A percentile compares a stretch with the other conserved stretches of the same genome.
Evolutionary conservation across 768 basidiomycete genomes (phyloP).

Genomic region (Amanita thiersii): DNA sequence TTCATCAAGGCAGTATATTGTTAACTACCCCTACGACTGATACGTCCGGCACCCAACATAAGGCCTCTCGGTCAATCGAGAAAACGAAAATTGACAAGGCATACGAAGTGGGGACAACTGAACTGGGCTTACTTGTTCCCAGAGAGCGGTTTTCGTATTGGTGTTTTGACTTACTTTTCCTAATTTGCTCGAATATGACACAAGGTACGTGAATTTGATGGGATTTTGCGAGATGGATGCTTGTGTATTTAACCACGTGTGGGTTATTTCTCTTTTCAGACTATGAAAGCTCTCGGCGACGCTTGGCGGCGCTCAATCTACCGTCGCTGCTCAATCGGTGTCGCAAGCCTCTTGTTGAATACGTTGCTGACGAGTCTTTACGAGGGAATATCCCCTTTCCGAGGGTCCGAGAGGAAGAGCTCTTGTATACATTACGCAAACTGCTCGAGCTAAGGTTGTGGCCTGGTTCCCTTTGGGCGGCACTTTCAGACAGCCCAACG

Average conservation of each 20-base stretch:
- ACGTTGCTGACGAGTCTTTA: conserved; percentile 77
- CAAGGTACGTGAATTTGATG: conserved; percentile 34
- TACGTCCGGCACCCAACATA: not conserved
- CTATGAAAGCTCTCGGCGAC: conserved; percentile 45
- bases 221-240: not conserved
- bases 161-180: conserved; percentile 84
- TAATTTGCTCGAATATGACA: conserved; percentile 63
- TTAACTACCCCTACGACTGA: conserved; percentile 22
- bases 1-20: conserved; percentile 66
- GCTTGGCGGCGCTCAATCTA: conserved; percentile 67
- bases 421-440: conserved; percentile 77
- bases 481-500: conserved; percentile 58
- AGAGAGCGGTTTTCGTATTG: conserved; percentile 88
- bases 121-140: conserved; percentile 44
- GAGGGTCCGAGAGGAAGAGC: conserved; percentile 80
- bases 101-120: conserved; percentile 51
- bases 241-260: not conserved
- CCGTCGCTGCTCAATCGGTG: conserved; percentile 76
- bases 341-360: conserved; percentile 54
- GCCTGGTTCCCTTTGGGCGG: conserved; percentile 72
- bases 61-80: conserved; percentile 18
- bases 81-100: conserved; percentile 27
- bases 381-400: conserved; percentile 88
- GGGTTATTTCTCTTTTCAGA: too few species aligned
- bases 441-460: conserved; percentile 66